A percentile compares a stretch with the other conserved stretches of the same genome.
Evolutionary conservation across 164 flowering plant species (phyloP).

Genomic region (Magnolia changhungtana): DNA sequence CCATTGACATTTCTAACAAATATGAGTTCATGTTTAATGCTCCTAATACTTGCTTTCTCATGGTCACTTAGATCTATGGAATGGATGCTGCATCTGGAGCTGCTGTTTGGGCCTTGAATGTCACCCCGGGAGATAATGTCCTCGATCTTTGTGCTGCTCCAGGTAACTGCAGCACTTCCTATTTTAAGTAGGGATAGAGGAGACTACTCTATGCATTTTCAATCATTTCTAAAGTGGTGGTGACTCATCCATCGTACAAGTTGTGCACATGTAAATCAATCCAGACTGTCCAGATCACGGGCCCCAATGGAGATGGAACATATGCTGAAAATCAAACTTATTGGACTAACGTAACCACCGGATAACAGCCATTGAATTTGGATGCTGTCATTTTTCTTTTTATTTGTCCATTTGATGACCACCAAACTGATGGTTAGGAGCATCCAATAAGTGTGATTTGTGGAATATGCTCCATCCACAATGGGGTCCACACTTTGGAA

Average conservation of each 20-base stretch:
- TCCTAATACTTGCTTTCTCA: background rate
- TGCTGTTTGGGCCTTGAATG: slow-evolving; percentile 73
- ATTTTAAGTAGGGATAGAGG: background rate
- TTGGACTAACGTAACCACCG: background rate
- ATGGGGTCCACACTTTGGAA: too few species aligned
- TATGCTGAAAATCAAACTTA: background rate
- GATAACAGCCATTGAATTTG: background rate
- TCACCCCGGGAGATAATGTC: slow-evolving; percentile 75
- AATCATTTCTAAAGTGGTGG: background rate
- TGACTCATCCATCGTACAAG: background rate
- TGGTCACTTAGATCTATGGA: slow-evolving; percentile 68
- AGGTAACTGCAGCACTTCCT: slow-evolving; percentile 34
- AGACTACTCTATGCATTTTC: background rate
- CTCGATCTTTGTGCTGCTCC: slow-evolving; percentile 99
- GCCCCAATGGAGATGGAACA: background rate
- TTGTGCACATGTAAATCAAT: background rate
- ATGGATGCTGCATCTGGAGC: slow-evolving; percentile 97
- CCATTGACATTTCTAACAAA: background rate
- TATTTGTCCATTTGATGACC: background rate
- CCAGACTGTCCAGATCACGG: background rate
- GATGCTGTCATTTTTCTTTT: background rate
- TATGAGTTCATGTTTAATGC: background rate
- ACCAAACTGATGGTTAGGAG: background rate
- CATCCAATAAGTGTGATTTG: too few species aligned
- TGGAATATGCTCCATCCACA: too few species aligned